Percentiles rank a stretch among this genome's conserved stretches.
These are phyloP conservation scores for Sporothrix brasiliensis DNA, from an alignment of 2,329 filamentous ascomycete genomes.

Conservation along the genomic window DNA sequence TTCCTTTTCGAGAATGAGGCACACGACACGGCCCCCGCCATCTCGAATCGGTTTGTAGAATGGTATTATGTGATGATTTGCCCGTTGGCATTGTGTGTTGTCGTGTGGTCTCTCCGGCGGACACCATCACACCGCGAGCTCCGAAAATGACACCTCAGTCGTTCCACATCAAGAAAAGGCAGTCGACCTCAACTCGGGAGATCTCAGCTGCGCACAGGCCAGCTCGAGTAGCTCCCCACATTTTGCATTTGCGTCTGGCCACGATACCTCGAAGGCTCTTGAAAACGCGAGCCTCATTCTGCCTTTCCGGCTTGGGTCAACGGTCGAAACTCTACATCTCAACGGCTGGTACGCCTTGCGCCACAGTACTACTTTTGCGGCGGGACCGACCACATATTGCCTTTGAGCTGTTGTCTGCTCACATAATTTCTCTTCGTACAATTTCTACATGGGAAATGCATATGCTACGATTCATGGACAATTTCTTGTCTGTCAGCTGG, in stretches of 20 bases:
- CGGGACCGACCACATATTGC: background rate
- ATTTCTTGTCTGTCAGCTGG: no score
- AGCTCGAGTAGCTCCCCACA: background rate
- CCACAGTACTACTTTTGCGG: background rate
- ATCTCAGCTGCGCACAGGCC: background rate
- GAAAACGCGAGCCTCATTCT: background rate
- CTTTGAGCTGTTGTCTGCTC: background rate
- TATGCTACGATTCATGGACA: no score
- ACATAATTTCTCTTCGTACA: background rate
- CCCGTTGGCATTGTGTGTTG: background rate
- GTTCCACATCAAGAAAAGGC: background rate
- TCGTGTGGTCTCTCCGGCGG: background rate
- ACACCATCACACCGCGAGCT: background rate
- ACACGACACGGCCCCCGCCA: background rate
- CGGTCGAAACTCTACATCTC: background rate
- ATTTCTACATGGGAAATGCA: background rate
- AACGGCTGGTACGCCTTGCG: background rate
- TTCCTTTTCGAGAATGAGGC: no score
- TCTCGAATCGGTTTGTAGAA: background rate
- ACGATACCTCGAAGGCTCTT: background rate
- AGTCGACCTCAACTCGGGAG: background rate
- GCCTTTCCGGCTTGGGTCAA: background rate
- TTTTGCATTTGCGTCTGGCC: background rate
- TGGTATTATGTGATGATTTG: background rate
- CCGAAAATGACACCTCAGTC: background rate